phyloP scores from a whole-genome alignment of 2,329 filamentous ascomycete species.

The Trichoderma aggressivum region DNA sequence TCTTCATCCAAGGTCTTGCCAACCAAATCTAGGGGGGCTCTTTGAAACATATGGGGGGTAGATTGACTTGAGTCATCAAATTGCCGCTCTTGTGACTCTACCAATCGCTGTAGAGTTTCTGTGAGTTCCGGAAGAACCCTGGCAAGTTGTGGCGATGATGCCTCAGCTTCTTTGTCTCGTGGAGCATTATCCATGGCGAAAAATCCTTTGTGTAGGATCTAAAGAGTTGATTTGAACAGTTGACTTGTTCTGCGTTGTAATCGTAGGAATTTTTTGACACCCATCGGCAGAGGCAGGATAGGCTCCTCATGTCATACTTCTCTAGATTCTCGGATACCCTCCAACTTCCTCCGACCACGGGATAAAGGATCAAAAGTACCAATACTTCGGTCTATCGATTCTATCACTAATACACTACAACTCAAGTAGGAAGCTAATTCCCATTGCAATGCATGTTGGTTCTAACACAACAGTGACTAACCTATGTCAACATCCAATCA shows the following conservation, averaged over 20 bases:
- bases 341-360: neutral
- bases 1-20: neutral
- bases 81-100: neutral
- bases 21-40: neutral
- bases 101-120: neutral
- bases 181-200: neutral
- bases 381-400: neutral
- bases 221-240: neutral
- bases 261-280: neutral
- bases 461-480: neutral
- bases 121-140: neutral
- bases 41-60: neutral
- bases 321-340: neutral
- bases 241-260: neutral
- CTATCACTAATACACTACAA: neutral
- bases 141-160: neutral
- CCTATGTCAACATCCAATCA: neutral
- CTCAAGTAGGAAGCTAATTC: neutral
- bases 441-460: neutral
- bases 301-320: neutral
- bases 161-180: neutral
- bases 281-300: neutral
- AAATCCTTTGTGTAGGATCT: neutral
- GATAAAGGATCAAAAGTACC: neutral
- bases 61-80: neutral